A percentile compares a stretch with the other conserved stretches of the same genome.
These are phyloP conservation scores for Heliocybe sulcata DNA, from an alignment of 1,284 basidiomycete species.

Conservation along the genomic window DNA sequence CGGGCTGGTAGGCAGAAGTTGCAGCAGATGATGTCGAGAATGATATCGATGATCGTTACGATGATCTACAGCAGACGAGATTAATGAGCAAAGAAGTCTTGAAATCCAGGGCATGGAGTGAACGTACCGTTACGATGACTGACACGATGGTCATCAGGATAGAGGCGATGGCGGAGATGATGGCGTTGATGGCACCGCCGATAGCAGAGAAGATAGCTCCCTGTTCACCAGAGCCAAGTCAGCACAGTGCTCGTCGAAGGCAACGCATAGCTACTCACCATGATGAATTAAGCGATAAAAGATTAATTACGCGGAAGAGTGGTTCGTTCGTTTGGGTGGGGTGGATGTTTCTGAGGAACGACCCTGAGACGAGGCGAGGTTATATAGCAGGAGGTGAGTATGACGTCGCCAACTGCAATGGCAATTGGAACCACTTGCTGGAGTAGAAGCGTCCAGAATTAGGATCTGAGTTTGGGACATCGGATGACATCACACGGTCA, in stretches of 20 bases:
- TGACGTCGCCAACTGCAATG: neutral
- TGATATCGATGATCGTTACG: constrained; percentile 50
- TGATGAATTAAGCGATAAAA: neutral
- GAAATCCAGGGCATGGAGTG: neutral
- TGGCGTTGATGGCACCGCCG: constrained; percentile 43
- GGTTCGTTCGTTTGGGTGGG: neutral
- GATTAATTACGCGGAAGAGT: neutral
- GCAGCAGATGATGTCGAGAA: constrained; percentile 53
- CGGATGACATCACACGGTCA: too few relatives aligned
- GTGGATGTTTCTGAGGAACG: neutral
- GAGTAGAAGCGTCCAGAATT: neutral
- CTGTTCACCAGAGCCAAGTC: constrained; percentile 20
- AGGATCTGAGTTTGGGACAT: neutral
- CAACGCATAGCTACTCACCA: neutral
- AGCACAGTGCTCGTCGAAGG: neutral
- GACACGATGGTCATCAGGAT: constrained; percentile 50
- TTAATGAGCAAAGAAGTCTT: neutral
- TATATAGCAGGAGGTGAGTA: neutral
- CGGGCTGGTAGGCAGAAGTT: constrained; percentile 27
- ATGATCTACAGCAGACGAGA: constrained; percentile 31
- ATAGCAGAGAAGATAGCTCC: constrained; percentile 55
- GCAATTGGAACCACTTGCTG: too few relatives aligned
- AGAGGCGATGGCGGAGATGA: constrained; percentile 49
- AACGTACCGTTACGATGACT: constrained; percentile 45
- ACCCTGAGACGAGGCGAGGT: neutral